Percentiles rank a stretch among this genome's conserved stretches.
These are phyloP conservation scores for Trapa bicornis DNA, from an alignment of 345 rosid genomes.

Conservation along the genomic window DNA sequence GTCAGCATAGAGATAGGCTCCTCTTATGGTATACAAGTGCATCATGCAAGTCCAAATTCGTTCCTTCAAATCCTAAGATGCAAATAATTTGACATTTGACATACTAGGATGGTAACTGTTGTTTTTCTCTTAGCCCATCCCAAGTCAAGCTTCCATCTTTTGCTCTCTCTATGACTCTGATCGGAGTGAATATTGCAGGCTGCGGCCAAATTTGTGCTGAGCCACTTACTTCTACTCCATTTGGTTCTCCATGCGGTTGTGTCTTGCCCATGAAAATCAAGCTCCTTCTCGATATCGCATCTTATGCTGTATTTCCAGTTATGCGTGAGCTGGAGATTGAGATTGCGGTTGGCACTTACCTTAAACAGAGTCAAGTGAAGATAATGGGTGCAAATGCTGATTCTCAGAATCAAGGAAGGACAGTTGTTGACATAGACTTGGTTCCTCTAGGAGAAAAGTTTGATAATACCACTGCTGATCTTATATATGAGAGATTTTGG, in stretches of 20 bases:
- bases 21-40: background rate
- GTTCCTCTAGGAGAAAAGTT: conserved; percentile 98
- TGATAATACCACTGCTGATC: conserved; percentile 84
- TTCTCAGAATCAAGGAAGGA: conserved; percentile 77
- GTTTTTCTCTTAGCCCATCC: background rate
- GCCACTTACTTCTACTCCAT: conserved; percentile 83
- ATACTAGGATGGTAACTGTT: background rate
- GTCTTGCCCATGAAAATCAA: conserved; percentile 92
- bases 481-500: conserved; percentile 68
- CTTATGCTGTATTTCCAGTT: conserved; percentile 73
- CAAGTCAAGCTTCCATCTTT: background rate
- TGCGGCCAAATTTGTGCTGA: conserved; percentile 83
- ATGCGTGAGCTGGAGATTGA: conserved; percentile 88
- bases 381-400: conserved; percentile 98
- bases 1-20: background rate
- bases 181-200: conserved; percentile 32
- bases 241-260: conserved; percentile 95
- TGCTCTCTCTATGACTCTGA: background rate
- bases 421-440: conserved; percentile 74
- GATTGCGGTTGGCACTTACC: conserved; percentile 81
- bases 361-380: conserved; percentile 94
- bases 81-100: background rate
- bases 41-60: background rate
- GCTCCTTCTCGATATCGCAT: conserved; percentile 73
- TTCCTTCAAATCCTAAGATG: background rate